Evolutionary conservation across 192 early-diverging fungal species (phyloP), one percentile per base, ranked within the genome.

Genomic region (Chytriomyces sp.): DNA sequence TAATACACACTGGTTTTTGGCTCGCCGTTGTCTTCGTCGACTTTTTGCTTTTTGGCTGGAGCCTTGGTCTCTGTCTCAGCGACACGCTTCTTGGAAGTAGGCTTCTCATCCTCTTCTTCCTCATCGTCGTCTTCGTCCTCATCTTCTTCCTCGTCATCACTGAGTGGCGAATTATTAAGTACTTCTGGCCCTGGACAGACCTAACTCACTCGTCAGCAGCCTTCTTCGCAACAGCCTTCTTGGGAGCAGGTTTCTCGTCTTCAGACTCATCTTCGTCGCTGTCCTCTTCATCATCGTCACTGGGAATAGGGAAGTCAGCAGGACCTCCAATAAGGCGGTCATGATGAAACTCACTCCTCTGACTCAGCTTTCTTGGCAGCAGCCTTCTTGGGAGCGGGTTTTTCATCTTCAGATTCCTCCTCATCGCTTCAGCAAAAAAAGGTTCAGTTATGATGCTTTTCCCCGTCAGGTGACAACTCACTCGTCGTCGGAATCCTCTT

Each of bases 281-380:
- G 5, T 33, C 37, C 37, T 66, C 62, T 44, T 76, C 72, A 32
- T 57, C 55, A 10, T 28, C 28, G 4, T 44, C 41, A 7, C 19
- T 19, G 41, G 41, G 19, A 44, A n/a, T n/a, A n/a, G n/a, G n/a
- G n/a, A n/a, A n/a, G n/a, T n/a, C n/a, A n/a, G n/a, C n/a, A n/a
- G n/a, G n/a, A n/a, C n/a, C n/a, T n/a, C n/a, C n/a, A n/a, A 49
- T 14, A 49, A n/a, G 12, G 12, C 10, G 12, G 78, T 59, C 39
- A 36, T 38, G 57, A 73, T 26, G 53, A 77, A 14, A 68, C 79
- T 6, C 64, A 38, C 39, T 57, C 59, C 41, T 75, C 75, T 37
- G 70, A 71, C 56, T 77, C 82, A 22, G 67, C 84, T 64, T 83
- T 79, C 71, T 87, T 82, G 33, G 70, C 81, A 49, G 44, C 44